Evolutionary conservation across 768 basidiomycete genomes (phyloP), one percentile per base, ranked within the genome.

Genomic region (Kwoniella botswanensis): DNA sequence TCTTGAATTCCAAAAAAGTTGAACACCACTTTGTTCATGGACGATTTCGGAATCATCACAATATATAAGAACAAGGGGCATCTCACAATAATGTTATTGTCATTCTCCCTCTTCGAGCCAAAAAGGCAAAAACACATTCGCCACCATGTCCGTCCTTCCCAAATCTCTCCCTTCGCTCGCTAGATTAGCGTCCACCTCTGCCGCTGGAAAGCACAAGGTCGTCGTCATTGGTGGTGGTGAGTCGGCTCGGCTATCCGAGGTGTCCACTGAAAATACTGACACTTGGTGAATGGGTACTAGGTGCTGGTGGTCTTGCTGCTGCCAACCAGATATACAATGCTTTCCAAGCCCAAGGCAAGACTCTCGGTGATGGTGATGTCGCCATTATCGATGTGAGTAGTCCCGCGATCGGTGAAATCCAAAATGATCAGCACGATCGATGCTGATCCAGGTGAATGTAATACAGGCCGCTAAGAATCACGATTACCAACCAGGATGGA

Each of bases 401-500:
- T 42, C 17, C 21, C 21, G 15, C 24, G 22, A 65, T 35, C 35
- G 35, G 35, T 35, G 35, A 35, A 7, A 7, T 35, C 6, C 35
- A 35, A 35, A 35, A 6, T 7, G 35, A 29, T 35, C 35, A 35
- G 35, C 35, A 7, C 35, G 22, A 18, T 17, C 57, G 29, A 26
- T 29, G 15, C 26, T 21, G 10, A 52, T 61, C 43, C 24, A 24
- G 43, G 67, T 64, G 65, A n/a, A 60, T 22, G 26, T 35, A 4
- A 17, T 22, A 9, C 59, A 80, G 79, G 88, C 88, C 18, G 89
- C 92, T 24, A 86, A 91, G 70, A 88, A 88, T 61, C 95, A 98
- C 84, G 88, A 93, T 82, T 98, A 96, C 72, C 84, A 95, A 89
- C 96, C 96, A 22, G 96, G 95, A 84, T 98, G 95, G 94, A 96